Evolutionary conservation across 2,329 filamentous ascomycete genomes (phyloP).

Genomic region (Cladosporium austrohemisphaericum): DNA sequence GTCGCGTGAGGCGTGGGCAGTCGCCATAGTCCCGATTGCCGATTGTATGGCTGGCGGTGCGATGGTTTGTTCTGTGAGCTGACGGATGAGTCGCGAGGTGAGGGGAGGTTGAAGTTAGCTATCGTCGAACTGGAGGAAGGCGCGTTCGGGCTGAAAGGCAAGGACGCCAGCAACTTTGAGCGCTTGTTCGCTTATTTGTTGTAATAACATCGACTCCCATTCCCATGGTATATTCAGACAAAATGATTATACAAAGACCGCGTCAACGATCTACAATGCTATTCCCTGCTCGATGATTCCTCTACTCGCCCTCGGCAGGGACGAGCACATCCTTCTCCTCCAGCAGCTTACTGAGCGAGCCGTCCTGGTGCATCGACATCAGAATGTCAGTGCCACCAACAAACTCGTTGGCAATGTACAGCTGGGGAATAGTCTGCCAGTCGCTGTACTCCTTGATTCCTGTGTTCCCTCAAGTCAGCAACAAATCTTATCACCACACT

Average conservation of each 20-base stretch:
- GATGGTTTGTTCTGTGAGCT: no score
- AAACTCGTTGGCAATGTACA: conserved; percentile 95
- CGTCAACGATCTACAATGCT: neutral
- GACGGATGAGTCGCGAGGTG: no score
- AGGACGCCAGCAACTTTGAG: no score
- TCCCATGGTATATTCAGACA: conserved; percentile 8
- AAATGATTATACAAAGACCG: conserved; percentile 2
- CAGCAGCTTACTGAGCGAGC: conserved; percentile 84
- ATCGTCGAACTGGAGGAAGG: no score
- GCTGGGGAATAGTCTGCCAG: conserved; percentile 97
- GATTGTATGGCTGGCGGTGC: no score
- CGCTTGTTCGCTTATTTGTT: no score
- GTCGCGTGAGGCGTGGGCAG: no score
- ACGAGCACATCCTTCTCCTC: conserved; percentile 88
- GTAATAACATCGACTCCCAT: neutral
- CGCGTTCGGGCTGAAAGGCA: no score
- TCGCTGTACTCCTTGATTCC: conserved; percentile 99
- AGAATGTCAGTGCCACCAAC: conserved; percentile 97
- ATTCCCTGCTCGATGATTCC: neutral
- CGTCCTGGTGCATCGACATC: conserved; percentile 95
- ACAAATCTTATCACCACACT: neutral
- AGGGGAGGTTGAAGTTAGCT: no score
- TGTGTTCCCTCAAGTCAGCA: conserved; percentile 36
- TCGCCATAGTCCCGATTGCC: neutral
- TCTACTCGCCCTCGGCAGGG: conserved; percentile 49